Conservation (phyloP, 768 basidiomycete genomes). For the Tulasnella sp. region DNA sequence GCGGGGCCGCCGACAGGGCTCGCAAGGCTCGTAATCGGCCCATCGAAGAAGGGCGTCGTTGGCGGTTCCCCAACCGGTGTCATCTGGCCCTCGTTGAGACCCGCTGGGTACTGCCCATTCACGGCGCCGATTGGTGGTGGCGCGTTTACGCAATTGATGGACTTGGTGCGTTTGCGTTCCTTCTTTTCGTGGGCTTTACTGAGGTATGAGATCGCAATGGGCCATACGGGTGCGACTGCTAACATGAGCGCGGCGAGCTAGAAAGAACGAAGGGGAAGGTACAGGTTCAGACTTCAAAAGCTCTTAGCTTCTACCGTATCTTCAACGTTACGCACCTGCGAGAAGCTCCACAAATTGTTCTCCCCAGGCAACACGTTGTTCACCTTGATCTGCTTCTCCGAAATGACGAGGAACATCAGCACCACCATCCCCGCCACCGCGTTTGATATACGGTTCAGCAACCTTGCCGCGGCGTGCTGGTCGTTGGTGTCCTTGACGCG, state of each 20-base stretch:
- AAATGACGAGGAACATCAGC: not conserved
- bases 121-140: not conserved
- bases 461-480: not conserved
- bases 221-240: constrained; percentile 12
- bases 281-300: no score
- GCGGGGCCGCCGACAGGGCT: not conserved
- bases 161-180: not conserved
- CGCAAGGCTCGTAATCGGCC: not conserved
- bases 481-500: not conserved
- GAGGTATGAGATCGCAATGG: not conserved
- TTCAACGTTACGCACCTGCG: no score
- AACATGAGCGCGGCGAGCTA: constrained; percentile 14
- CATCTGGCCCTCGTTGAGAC: not conserved
- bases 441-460: not conserved
- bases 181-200: not conserved
- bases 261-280: not conserved
- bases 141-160: not conserved
- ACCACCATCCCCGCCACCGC: constrained; percentile 1
- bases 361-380: constrained; percentile 17
- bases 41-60: not conserved
- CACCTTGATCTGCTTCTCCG: constrained; percentile 18
- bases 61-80: not conserved
- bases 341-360: constrained; percentile 16
- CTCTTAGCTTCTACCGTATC: no score
- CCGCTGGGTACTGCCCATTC: not conserved